A percentile compares a stretch with the other conserved stretches of the same genome.
phyloP scores from a whole-genome alignment of 1,139 yeast genomes.

The Entelexis sorbosivorans region DNA sequence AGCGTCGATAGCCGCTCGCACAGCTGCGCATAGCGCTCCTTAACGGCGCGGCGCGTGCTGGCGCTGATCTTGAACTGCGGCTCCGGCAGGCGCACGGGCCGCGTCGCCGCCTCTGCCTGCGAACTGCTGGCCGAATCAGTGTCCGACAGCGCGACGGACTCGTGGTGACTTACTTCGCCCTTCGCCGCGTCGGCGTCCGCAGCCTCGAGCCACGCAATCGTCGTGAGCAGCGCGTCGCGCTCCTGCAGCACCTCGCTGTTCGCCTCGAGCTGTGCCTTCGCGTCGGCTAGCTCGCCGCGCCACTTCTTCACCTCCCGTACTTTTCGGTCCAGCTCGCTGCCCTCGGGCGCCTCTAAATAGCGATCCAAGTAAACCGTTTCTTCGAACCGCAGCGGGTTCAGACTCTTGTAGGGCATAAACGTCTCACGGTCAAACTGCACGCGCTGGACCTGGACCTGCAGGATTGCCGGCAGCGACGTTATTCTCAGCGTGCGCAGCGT shows the following conservation, averaged over 20 bases:
- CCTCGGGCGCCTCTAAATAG: slow-evolving; percentile 64
- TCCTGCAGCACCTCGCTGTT: neutral
- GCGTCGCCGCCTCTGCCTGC: too few relatives aligned
- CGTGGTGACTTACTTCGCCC: neutral
- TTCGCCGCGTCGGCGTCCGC: neutral
- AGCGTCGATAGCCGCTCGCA: slow-evolving; percentile 1
- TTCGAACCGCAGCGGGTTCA: slow-evolving; percentile 70
- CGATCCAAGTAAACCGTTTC: slow-evolving; percentile 76
- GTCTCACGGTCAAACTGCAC: slow-evolving; percentile 75
- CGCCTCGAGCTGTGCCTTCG: neutral
- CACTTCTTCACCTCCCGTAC: slow-evolving; percentile 53
- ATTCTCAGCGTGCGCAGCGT: slow-evolving; percentile 60
- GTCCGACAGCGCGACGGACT: neutral
- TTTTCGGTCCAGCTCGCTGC: slow-evolving; percentile 35
- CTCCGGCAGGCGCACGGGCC: too few relatives aligned
- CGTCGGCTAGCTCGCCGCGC: slow-evolving; percentile 42
- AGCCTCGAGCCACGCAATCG: slow-evolving; percentile 9
- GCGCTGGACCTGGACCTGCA: slow-evolving; percentile 88
- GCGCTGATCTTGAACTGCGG: slow-evolving; percentile 4
- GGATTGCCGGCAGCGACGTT: slow-evolving; percentile 59
- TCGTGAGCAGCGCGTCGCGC: slow-evolving; percentile 5
- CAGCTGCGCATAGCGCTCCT: slow-evolving; percentile 5
- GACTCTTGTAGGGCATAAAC: slow-evolving; percentile 67
- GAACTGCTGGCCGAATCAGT: too few relatives aligned
- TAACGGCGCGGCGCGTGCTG: slow-evolving; percentile 8